Evolutionary conservation across 1,139 yeast species (phyloP), one percentile per base, ranked within the genome.

Genomic region (Yamadazyma songkhlaensis): DNA sequence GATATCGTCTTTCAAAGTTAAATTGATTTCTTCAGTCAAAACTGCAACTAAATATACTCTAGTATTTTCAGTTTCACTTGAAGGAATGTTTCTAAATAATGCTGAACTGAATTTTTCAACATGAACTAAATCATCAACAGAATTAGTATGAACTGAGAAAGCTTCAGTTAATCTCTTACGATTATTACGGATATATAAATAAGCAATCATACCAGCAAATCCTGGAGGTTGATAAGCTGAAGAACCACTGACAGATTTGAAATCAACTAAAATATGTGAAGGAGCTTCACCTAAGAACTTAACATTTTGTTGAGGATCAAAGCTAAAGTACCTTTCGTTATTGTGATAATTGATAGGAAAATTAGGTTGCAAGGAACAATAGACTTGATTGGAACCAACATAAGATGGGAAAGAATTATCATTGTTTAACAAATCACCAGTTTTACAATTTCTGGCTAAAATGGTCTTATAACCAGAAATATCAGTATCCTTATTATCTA

Each of bases 181-280:
- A 27, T 77, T 70, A 45, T 82, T 84, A 54, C 95, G 71, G 49
- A 88, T 63, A 53, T 82, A 84, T 62, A 88, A 65, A 52, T 81
- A 80, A 3, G 90, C 92, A 32, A 79, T 79, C 74, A 81, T 72
- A 31, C 87, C 87, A 9, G 76, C 71, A 48, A 83, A 80, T 3
- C 89, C 89, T 28, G 78, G 76, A 10, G 89, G 88, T 42, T 78
- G 76, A 50, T 74, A 70, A 41, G 68, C 72, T 6, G 81, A 72
- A 2, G 85, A 72, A 23, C 87, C 85, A 22, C 69, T 63, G 30
- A 86, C 86, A 25, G 86, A 76, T 54, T 81, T 81, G 59, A 87
- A 84, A 57, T 86, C 95, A 32, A 86, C 89, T 56, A 87, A 63
- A 44, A 88, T 77, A 56, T 86, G 92, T 2, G 89, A 81, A 17